Evolutionary conservation across 805 yeast genomes (phyloP), one percentile per base, ranked within the genome.

Genomic region (Hanseniaspora nectarophila): DNA sequence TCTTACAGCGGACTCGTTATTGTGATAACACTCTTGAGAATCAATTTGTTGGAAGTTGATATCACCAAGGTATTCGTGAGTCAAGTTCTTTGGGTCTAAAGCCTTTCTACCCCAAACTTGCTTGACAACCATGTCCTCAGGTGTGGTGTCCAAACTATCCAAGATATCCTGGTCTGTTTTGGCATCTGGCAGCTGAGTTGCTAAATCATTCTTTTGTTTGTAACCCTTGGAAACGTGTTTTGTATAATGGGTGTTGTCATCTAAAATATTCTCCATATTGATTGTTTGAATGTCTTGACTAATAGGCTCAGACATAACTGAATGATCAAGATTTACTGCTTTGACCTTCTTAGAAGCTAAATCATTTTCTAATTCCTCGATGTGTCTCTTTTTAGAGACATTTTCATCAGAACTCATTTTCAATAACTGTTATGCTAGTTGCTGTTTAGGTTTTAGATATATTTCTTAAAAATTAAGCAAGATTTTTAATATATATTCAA

Each of bases 21-120:
- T 60, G 32, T 59, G 60, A 28, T 68, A 63, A 2, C 85, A 76
- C 60, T 92, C 98, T 61, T 92, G 97, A 1, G 95, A 95, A 65
- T 92, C 98, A 59, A 92, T 71, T 61, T 92, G 98, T 66, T 92
- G 97, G 64, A 89, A 89, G 0, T 75, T 72, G 26, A 84, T 72
- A 59, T 82, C 88, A 8, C 42, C 40, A 37, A 64, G 62, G 1
- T 64, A 63, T 0, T 60, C 59, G 2, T 82, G 73, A 51, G 74
- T 69, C 56, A 81, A 78, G 39, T 69, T 70, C 1, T 51, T 38
- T 2, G 82, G 77, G 5, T 78, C 59, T 0, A 74, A 70, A 0
- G 92, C 84, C 56, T 90, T 73, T 40, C 54, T 40, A 55, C 75
- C 72, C 76, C 79, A 77, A 5, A 60, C 57, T 46, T 69, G 73